Base-by-base conservation (phyloP, 371 early-diverging fungal genomes). In the Mucor racemosus region DNA sequence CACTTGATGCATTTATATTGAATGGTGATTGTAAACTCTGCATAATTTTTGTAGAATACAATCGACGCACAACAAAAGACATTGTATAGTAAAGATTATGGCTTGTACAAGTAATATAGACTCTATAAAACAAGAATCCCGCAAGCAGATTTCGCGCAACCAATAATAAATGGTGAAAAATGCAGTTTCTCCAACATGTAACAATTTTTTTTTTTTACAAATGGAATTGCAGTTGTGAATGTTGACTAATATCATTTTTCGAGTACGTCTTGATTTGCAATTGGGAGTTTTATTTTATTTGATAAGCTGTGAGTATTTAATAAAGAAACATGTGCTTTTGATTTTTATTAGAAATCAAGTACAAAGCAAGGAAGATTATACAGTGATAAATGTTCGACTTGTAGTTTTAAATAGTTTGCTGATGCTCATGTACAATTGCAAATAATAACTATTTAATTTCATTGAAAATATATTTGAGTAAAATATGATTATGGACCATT, bases 241-340 rank as follows among this genome's bases (percentile, higher is more conserved):
- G 26, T 26, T 26, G 26, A 26, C 26, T 3, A 26, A 26, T 26
- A 26, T 26, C 26, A 26, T 26, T 26, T 26, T 26, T 26, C 26
- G 26, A 26, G 26, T 44, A 44, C 44, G 44, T 44, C n/a, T 44
- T 44, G 44, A 15, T 17, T 44, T 44, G 44, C 44, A 44, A 44
- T 44, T 44, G 44, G 17, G 10, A 10, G n/a, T 15, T 17, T n/a
- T n/a, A n/a, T 42, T 44, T 6, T n/a, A 17, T 7, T 17, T n/a
- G 7, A n/a, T 15, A 15, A 17, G 42, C 15, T 40, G 10, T 13
- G 10, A 40, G 40, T 14, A 40, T 40, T 13, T 40, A 11, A 19
- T 2, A 10, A 54, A 31, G 38, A 36, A 57, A 57, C 35, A 57
- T 35, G 57, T 36, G 57, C 57, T 38, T 36, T 44, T 44, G 44